Conservation (phyloP, 371 early-diverging fungal species). For the Mortierella sp. region DNA sequence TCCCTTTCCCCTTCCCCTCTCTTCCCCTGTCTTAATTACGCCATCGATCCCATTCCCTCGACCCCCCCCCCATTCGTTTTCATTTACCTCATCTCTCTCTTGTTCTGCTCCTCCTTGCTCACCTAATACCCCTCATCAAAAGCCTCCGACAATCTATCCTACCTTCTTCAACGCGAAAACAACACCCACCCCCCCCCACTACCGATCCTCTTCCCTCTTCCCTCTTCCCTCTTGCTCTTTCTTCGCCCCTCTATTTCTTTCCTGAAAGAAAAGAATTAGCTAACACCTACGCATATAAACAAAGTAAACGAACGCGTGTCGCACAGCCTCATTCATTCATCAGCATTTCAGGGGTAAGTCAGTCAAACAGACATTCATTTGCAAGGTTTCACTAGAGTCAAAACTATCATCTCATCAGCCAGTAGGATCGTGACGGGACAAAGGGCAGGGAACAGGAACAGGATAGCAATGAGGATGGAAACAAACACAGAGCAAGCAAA, state of each 20-base stretch:
- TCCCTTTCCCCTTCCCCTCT: no score
- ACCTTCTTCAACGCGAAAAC: no score
- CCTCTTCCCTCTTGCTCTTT: background rate
- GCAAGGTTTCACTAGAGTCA: background rate
- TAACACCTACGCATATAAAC: background rate
- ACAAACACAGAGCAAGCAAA: background rate
- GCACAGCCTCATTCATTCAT: conserved; percentile 4
- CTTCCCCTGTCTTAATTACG: background rate
- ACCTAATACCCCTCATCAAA: no score
- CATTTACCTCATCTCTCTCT: no score
- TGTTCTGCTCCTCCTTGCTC: no score
- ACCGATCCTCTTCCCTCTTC: background rate
- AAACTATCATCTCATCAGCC: background rate
- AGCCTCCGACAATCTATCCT: no score
- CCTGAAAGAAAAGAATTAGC: background rate
- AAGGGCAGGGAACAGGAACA: background rate
- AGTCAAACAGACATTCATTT: background rate
- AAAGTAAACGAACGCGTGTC: background rate
- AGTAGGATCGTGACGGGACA: no score
- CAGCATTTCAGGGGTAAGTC: background rate
- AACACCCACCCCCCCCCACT: no score
- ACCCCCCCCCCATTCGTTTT: background rate
- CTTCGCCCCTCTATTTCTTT: background rate
- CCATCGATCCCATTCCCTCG: background rate
- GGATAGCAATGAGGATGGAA: background rate